Evolutionary conservation across 441 rosid genomes (phyloP).

Genomic region (Bruguiera hainesii): DNA sequence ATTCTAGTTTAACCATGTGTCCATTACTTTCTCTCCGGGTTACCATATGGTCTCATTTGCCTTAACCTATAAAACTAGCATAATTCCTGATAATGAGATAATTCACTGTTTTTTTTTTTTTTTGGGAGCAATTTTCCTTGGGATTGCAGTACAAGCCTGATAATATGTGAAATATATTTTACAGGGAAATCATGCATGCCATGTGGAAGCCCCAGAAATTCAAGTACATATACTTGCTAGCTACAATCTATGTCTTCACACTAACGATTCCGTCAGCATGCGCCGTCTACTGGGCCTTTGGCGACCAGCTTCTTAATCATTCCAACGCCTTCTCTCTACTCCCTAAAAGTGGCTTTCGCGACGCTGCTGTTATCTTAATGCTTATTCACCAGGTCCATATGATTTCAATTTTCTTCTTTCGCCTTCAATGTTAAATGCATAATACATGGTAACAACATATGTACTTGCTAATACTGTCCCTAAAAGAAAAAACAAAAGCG

Average conservation of each 20-base stretch:
- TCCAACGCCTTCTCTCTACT: constrained; percentile 90
- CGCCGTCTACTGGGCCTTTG: constrained; percentile 96
- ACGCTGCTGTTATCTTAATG: constrained; percentile 89
- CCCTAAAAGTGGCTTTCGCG: constrained; percentile 71
- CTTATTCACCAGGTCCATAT: constrained; percentile 82
- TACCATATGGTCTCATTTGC: too few species aligned
- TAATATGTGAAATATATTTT: background rate
- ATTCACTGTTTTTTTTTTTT: background rate
- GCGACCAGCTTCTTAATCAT: constrained; percentile 81
- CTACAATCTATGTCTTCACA: constrained; percentile 90
- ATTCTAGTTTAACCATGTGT: background rate
- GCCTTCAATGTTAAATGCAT: too few species aligned
- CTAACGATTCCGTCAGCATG: constrained; percentile 88
- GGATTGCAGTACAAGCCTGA: background rate
- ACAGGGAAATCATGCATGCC: constrained; percentile 97
- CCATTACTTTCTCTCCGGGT: background rate
- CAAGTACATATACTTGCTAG: constrained; percentile 87
- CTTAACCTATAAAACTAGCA: constrained; percentile 17
- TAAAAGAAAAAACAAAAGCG: too few species aligned
- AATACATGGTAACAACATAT: too few species aligned
- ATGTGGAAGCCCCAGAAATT: constrained; percentile 99
- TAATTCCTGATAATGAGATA: constrained; percentile 22
- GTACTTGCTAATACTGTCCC: too few species aligned
- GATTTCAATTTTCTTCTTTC: background rate
- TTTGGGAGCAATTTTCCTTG: too few species aligned